phyloP scores from a whole-genome alignment of 2,329 filamentous ascomycete species.

The Aspergillus unguis region DNA sequence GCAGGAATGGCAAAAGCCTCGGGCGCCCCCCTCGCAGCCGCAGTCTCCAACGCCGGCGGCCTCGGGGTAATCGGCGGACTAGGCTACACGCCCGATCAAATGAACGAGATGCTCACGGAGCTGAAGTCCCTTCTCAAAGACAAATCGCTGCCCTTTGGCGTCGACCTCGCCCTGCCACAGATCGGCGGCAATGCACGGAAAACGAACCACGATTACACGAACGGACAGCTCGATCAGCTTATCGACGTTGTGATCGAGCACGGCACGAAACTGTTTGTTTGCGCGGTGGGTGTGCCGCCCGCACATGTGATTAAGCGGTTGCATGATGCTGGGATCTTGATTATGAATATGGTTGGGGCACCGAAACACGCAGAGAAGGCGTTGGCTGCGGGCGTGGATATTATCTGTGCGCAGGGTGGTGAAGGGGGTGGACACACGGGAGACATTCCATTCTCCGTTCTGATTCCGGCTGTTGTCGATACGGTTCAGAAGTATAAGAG shows the following conservation, averaged over 20 bases:
- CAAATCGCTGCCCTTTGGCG: constrained; percentile 75
- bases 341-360: constrained; percentile 98
- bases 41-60: constrained; percentile 84
- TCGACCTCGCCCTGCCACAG: constrained; percentile 88
- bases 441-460: constrained; percentile 77
- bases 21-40: constrained; percentile 72
- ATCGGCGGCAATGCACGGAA: constrained; percentile 77
- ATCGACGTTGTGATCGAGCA: constrained; percentile 82
- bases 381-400: constrained; percentile 79
- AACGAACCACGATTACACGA: constrained; percentile 95
- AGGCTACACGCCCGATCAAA: constrained; percentile 68
- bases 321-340: constrained; percentile 72
- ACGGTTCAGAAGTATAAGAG: constrained; percentile 71
- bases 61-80: constrained; percentile 62
- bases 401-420: constrained; percentile 87
- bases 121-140: constrained; percentile 70
- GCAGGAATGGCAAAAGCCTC: constrained; percentile 92
- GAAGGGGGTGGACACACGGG: constrained; percentile 94
- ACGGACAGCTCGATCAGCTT: constrained; percentile 80
- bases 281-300: constrained; percentile 83
- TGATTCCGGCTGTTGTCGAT: constrained; percentile 84
- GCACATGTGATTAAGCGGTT: constrained; percentile 68
- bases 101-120: constrained; percentile 79
- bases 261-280: constrained; percentile 81
- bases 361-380: constrained; percentile 90